Conservation (phyloP, 257 asterid species). For the Solanum pimpinellifolium region DNA sequence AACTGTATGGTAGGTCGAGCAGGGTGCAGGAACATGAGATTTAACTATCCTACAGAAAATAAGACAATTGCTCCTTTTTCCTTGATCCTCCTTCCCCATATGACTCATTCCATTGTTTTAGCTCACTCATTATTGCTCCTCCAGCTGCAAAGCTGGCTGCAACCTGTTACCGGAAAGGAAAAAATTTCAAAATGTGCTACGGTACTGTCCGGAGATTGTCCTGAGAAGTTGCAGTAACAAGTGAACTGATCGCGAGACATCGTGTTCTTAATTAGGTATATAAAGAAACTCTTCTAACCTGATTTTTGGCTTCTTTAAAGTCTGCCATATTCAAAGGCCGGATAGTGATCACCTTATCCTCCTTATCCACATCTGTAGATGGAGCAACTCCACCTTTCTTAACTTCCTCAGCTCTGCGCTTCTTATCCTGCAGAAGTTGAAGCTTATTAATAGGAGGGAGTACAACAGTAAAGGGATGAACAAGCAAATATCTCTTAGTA, state of each 20-base stretch:
- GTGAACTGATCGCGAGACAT: no score
- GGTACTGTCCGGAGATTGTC: no score
- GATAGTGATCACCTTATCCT: slow-evolving; percentile 51
- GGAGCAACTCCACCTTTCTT: slow-evolving; percentile 8
- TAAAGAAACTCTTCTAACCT: slow-evolving; percentile 22
- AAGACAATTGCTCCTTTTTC: slow-evolving; percentile 69
- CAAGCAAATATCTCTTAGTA: neutral
- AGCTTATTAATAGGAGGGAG: neutral
- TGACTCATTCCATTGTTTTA: slow-evolving; percentile 62
- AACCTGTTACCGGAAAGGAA: slow-evolving; percentile 16
- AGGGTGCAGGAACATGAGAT: neutral
- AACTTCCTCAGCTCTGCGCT: slow-evolving; percentile 22
- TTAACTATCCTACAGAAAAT: slow-evolving; percentile 37
- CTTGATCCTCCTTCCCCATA: slow-evolving; percentile 85
- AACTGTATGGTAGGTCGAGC: neutral
- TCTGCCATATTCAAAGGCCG: slow-evolving; percentile 75
- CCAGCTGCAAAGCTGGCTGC: slow-evolving; percentile 77
- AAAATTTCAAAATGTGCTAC: neutral
- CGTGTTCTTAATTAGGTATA: neutral
- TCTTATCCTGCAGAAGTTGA: slow-evolving; percentile 23
- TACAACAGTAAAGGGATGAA: neutral
- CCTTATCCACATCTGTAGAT: slow-evolving; percentile 10
- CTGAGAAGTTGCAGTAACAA: neutral
- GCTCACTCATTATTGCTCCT: slow-evolving; percentile 55
- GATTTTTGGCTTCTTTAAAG: slow-evolving; percentile 65